These are phyloP conservation scores for Diaporthe vexans DNA, from an alignment of 2,329 filamentous ascomycete genomes.

Conservation along the genomic window DNA sequence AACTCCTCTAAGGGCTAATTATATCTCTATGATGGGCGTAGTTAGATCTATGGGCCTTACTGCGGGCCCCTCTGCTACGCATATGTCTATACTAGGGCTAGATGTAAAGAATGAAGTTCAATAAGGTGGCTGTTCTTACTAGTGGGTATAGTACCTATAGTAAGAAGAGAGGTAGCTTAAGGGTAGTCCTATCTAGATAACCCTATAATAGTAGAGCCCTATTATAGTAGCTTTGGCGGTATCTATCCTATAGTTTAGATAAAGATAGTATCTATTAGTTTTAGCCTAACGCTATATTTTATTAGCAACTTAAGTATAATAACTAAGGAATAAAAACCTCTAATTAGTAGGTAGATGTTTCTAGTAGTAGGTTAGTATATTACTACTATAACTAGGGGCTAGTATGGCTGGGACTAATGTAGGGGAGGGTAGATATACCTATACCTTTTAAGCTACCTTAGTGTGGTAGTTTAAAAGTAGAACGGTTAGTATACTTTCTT, in stretches of 20 bases:
- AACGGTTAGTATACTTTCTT: too few species aligned
- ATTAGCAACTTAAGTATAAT: not conserved
- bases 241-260: not conserved
- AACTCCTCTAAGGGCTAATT: not conserved
- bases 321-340: not conserved
- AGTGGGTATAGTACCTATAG: not conserved
- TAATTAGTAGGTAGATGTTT: not conserved
- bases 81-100: not conserved
- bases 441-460: too few species aligned
- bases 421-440: too few species aligned
- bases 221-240: not conserved
- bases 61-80: not conserved
- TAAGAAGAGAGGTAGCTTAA: not conserved
- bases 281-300: too few species aligned
- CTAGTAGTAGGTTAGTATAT: too few species aligned
- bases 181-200: not conserved
- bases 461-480: too few species aligned
- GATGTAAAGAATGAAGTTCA: not conserved
- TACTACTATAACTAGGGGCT: too few species aligned
- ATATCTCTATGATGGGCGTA: not conserved
- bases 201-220: not conserved
- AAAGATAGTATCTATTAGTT: not conserved
- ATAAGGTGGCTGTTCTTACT: not conserved
- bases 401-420: too few species aligned
- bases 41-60: not conserved